These are phyloP conservation scores for Zizania latifolia DNA, from an alignment of 176 grass and related monocot species.

Conservation along the genomic window DNA sequence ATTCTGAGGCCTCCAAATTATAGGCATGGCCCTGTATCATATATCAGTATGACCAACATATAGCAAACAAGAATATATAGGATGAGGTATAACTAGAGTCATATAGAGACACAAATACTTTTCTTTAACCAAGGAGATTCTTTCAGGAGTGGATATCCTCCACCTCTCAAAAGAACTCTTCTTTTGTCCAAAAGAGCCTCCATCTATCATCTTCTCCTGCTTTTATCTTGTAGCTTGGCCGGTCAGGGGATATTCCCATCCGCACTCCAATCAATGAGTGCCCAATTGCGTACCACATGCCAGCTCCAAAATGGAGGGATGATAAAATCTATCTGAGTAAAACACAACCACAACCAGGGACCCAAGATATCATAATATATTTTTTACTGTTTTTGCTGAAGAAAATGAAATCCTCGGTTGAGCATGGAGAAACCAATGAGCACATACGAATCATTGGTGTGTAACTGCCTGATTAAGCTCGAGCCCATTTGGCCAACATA, in stretches of 20 bases:
- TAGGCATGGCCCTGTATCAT: too few species aligned
- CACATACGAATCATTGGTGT: not conserved
- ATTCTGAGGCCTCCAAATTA: too few species aligned
- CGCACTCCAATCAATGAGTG: slow-evolving; percentile 20
- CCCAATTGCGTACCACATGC: not conserved
- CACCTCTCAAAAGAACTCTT: slow-evolving; percentile 22
- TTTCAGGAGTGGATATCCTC: slow-evolving; percentile 27
- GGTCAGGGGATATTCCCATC: slow-evolving; percentile 48
- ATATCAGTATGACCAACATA: too few species aligned
- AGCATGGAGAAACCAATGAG: slow-evolving; percentile 1
- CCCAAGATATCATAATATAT: not conserved
- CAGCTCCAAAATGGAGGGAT: not conserved
- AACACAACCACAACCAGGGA: not conserved
- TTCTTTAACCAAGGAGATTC: slow-evolving; percentile 41
- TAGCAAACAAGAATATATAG: not conserved
- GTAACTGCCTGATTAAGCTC: not conserved
- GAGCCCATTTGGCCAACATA: not conserved
- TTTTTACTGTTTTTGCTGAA: not conserved
- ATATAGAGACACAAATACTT: slow-evolving; percentile 34
- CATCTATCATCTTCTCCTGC: slow-evolving; percentile 25
- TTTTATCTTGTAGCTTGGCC: slow-evolving; percentile 43
- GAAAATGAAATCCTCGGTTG: not conserved
- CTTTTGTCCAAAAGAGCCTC: slow-evolving; percentile 28
- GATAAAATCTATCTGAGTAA: not conserved
- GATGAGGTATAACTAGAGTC: not conserved